phyloP scores from a whole-genome alignment of 2,329 filamentous ascomycete species.

The Lomentospora prolificans region DNA sequence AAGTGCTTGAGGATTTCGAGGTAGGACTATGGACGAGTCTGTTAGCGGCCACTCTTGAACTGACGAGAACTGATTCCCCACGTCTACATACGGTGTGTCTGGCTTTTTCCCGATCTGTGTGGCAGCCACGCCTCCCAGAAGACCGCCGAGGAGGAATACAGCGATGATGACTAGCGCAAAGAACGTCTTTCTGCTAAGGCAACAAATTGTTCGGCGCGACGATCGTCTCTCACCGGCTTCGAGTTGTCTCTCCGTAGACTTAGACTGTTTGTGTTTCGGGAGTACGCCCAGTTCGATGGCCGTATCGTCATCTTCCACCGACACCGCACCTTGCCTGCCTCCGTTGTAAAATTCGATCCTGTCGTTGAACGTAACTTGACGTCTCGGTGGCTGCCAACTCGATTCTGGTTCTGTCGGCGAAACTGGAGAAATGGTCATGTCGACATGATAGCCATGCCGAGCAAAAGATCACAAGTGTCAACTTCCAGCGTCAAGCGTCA shows the following conservation, averaged over 20 bases:
- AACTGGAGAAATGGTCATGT: constrained; percentile 4
- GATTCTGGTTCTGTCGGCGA: constrained; percentile 6
- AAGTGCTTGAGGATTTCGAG: neutral
- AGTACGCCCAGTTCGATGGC: constrained; percentile 2
- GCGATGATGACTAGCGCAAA: neutral
- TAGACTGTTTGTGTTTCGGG: neutral
- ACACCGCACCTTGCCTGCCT: neutral
- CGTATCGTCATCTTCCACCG: neutral
- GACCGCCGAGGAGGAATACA: constrained; percentile 1
- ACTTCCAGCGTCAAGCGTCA: neutral
- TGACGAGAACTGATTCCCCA: neutral
- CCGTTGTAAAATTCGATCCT: neutral
- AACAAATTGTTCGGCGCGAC: constrained; percentile 3
- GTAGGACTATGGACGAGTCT: neutral
- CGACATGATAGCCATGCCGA: constrained; percentile 6
- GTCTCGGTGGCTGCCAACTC: constrained; percentile 4
- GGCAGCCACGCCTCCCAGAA: constrained; percentile 2
- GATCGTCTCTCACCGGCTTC: neutral
- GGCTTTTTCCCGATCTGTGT: constrained; percentile 2
- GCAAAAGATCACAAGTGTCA: neutral
- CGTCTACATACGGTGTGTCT: neutral
- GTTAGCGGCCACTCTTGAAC: neutral
- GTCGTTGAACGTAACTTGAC: constrained; percentile 2
- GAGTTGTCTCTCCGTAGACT: neutral
- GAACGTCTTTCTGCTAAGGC: constrained; percentile 4